Conservation (phyloP, 768 basidiomycete genomes). For the Naganishia kalamii region DNA sequence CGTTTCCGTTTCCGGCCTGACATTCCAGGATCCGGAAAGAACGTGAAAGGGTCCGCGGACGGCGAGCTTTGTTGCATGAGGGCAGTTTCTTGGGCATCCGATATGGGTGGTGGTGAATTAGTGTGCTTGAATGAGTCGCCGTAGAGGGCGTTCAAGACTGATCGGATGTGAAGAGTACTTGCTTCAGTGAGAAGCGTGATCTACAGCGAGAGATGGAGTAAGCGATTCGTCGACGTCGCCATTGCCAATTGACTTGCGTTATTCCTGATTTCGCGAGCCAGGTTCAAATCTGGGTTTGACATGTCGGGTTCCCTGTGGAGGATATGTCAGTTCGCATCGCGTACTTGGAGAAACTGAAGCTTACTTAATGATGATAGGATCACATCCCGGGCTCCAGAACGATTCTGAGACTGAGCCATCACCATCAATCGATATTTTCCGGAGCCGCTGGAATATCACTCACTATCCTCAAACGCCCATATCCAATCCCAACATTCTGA, state of each 20-base stretch:
- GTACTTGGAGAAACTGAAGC: background rate
- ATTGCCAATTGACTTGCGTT: background rate
- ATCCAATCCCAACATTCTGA: background rate
- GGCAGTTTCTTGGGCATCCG: background rate
- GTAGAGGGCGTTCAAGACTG: background rate
- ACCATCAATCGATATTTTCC: background rate
- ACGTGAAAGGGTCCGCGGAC: background rate
- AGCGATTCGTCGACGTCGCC: background rate
- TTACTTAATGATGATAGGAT: slow-evolving; percentile 7
- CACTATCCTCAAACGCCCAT: background rate
- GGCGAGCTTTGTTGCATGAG: background rate
- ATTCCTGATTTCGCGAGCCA: background rate
- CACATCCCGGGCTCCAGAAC: background rate
- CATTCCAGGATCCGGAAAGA: background rate
- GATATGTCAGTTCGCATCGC: background rate
- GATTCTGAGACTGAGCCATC: background rate
- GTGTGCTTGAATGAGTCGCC: background rate
- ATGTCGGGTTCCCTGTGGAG: background rate
- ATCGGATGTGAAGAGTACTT: background rate
- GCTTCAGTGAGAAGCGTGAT: slow-evolving; percentile 3
- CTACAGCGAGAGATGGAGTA: background rate
- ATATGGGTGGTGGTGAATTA: background rate
- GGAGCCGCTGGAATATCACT: background rate
- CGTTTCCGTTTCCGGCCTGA: background rate
- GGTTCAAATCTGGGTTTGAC: background rate